phyloP scores from a whole-genome alignment of 805 yeast genomes.

The Metschnikowia borealis region DNA sequence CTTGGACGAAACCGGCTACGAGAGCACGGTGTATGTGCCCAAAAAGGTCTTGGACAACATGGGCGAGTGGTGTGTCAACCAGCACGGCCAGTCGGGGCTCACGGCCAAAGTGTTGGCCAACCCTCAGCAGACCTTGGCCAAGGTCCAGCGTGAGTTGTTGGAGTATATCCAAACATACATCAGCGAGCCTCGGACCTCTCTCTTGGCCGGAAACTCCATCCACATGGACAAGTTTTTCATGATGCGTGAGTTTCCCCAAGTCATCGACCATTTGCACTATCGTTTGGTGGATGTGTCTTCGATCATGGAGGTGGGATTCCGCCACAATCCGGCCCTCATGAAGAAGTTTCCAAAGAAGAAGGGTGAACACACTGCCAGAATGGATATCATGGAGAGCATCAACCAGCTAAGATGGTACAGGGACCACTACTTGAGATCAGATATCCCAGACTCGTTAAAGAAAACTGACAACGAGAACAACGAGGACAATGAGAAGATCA shows the following conservation, averaged over 20 bases:
- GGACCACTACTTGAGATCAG: slow-evolving; percentile 52
- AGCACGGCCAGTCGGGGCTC: slow-evolving; percentile 75
- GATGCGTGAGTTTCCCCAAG: slow-evolving; percentile 76
- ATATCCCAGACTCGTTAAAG: slow-evolving; percentile 8
- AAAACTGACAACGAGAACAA: background rate
- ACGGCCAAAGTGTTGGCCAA: slow-evolving; percentile 64
- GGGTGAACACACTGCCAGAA: slow-evolving; percentile 77
- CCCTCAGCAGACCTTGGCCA: slow-evolving; percentile 45
- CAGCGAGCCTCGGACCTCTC: slow-evolving; percentile 51
- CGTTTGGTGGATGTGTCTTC: slow-evolving; percentile 89
- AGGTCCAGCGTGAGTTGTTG: slow-evolving; percentile 65
- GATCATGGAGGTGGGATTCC: slow-evolving; percentile 69
- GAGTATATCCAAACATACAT: slow-evolving; percentile 56
- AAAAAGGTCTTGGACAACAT: slow-evolving; percentile 59
- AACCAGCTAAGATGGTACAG: slow-evolving; percentile 75
- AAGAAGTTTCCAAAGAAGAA: slow-evolving; percentile 57
- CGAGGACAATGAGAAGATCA: background rate
- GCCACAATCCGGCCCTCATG: slow-evolving; percentile 70
- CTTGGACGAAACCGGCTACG: slow-evolving; percentile 70
- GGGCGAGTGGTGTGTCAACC: slow-evolving; percentile 85
- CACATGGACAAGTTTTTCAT: slow-evolving; percentile 89
- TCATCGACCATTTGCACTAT: slow-evolving; percentile 59
- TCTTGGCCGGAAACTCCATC: slow-evolving; percentile 87
- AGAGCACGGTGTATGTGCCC: slow-evolving; percentile 72
- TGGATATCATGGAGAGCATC: slow-evolving; percentile 88